phyloP scores from a whole-genome alignment of 116 monocot species.

The Cymodocea nodosa region DNA sequence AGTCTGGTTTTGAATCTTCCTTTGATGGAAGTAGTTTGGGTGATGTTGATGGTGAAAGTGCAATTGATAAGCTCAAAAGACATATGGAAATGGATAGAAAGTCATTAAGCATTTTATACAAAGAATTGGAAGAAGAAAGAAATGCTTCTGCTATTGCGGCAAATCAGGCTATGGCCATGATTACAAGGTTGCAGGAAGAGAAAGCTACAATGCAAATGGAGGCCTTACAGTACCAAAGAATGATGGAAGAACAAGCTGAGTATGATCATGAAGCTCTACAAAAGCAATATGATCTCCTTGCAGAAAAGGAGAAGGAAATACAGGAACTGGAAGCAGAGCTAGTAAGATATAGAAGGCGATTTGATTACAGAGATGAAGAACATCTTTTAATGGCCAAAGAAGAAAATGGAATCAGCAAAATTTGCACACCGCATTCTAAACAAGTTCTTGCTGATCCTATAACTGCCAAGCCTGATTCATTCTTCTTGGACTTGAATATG shows the following conservation, averaged over 20 bases:
- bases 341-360: conserved; percentile 35
- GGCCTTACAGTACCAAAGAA: conserved; percentile 81
- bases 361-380: conserved; percentile 7
- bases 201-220: conserved; percentile 98
- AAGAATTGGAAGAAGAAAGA: conserved; percentile 95
- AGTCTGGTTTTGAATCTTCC: conserved; percentile 55
- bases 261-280: conserved; percentile 88
- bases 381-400: background rate
- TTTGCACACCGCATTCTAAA: background rate
- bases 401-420: background rate
- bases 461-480: background rate
- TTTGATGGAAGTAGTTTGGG: conserved; percentile 54
- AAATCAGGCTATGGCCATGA: conserved; percentile 98
- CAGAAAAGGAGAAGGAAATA: conserved; percentile 59
- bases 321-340: conserved; percentile 61
- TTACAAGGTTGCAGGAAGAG: conserved; percentile 94
- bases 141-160: conserved; percentile 92
- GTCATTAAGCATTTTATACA: conserved; percentile 59
- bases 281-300: conserved; percentile 43
- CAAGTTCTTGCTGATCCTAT: background rate
- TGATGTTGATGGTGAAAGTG: conserved; percentile 77
- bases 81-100: conserved; percentile 75
- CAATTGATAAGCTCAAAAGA: conserved; percentile 41
- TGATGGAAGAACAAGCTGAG: conserved; percentile 98
- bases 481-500: background rate